A percentile compares a stretch with the other conserved stretches of the same genome.
Evolutionary conservation across 2,329 filamentous ascomycete species (phyloP).

Genomic region (Daldinia eschscholtzii): DNA sequence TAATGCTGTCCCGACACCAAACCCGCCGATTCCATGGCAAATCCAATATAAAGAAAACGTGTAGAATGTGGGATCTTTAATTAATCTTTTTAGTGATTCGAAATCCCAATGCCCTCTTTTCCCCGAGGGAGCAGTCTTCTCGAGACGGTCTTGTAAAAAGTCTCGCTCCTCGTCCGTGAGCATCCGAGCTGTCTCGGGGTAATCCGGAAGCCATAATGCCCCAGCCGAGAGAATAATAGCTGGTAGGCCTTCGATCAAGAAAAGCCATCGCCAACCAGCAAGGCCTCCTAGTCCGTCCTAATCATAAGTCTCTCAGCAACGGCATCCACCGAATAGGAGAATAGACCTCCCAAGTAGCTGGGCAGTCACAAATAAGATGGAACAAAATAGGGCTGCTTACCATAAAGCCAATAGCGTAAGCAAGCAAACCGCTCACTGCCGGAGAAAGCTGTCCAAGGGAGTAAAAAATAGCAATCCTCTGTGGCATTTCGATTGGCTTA

Average conservation of each 20-base stretch:
- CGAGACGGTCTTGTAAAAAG: constrained; percentile 48
- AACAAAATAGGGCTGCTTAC: constrained; percentile 22
- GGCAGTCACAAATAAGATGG: neutral
- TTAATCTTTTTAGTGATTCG: constrained; percentile 48
- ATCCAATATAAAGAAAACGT: constrained; percentile 57
- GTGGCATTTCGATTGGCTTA: constrained; percentile 53
- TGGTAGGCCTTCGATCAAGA: constrained; percentile 55
- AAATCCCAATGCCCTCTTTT: constrained; percentile 53
- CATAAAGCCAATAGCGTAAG: constrained; percentile 56
- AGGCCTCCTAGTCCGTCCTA: constrained; percentile 50
- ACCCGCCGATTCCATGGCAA: constrained; percentile 58
- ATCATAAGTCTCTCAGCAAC: neutral
- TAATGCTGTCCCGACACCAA: constrained; percentile 56
- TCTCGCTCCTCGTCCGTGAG: constrained; percentile 49
- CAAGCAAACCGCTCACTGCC: constrained; percentile 54
- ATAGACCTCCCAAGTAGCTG: neutral
- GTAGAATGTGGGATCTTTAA: constrained; percentile 55
- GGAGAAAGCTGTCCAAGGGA: constrained; percentile 53
- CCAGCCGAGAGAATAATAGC: constrained; percentile 51
- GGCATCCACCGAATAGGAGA: neutral
- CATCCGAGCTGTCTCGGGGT: constrained; percentile 51
- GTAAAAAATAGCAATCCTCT: constrained; percentile 56
- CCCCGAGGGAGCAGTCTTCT: constrained; percentile 50
- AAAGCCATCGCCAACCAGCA: constrained; percentile 56
- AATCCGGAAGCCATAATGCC: constrained; percentile 52